Evolutionary conservation across 2,329 filamentous ascomycete genomes (phyloP).

Genomic region (Cadophora sp.): DNA sequence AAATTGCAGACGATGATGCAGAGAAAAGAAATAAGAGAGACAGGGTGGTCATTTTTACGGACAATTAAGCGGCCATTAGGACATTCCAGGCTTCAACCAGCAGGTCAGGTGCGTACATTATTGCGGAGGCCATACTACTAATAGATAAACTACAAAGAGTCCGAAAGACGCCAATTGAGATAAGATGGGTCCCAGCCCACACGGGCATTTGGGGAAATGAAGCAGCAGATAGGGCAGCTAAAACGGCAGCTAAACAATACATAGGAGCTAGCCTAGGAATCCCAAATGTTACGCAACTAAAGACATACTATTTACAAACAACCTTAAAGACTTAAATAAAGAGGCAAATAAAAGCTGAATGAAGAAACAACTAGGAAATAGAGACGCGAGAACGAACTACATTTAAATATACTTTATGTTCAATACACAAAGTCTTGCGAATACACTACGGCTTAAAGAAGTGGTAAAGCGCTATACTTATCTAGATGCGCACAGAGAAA

Average conservation of each 20-base stretch:
- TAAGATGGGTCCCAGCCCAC: conserved; percentile 25
- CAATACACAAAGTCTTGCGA: conserved; percentile 8
- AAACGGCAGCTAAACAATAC: conserved; percentile 12
- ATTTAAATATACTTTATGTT: conserved; percentile 8
- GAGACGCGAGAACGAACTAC: background rate
- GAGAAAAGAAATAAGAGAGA: conserved; percentile 24
- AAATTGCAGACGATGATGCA: conserved; percentile 23
- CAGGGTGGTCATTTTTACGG: conserved; percentile 12
- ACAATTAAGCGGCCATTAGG: conserved; percentile 14
- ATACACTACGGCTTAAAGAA: conserved; percentile 5
- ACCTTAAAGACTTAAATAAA: background rate
- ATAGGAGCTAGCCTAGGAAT: conserved; percentile 6
- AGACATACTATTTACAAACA: background rate
- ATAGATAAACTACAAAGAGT: conserved; percentile 11
- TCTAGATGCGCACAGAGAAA: conserved; percentile 1
- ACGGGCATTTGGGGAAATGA: conserved; percentile 34
- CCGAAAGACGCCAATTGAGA: conserved; percentile 19
- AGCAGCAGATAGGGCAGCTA: conserved; percentile 24
- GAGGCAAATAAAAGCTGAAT: background rate
- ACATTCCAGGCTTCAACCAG: conserved; percentile 3
- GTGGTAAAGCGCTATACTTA: background rate
- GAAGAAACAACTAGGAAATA: background rate
- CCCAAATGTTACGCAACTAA: conserved; percentile 5
- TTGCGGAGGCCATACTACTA: conserved; percentile 9
- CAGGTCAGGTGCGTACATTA: conserved; percentile 12